phyloP scores from a whole-genome alignment of 768 basidiomycete genomes.

The Leccinum incarnatum region DNA sequence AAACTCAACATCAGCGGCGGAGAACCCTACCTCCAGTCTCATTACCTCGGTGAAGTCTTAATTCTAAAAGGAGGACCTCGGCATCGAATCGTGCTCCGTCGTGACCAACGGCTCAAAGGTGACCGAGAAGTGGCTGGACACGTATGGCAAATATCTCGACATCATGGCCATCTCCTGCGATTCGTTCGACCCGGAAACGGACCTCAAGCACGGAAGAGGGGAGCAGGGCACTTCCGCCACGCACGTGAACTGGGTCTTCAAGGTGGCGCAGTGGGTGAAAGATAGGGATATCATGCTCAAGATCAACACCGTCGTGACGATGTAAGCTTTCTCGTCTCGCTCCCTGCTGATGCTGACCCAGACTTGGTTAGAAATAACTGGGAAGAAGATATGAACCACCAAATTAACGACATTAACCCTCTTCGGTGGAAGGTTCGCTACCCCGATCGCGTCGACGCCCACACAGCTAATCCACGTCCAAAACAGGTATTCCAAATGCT shows the following conservation, averaged over 20 bases:
- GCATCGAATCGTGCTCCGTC: slow-evolving; percentile 29
- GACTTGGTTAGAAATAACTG: slow-evolving; percentile 27
- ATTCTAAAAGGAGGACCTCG: slow-evolving; percentile 33
- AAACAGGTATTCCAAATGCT: slow-evolving; percentile 31
- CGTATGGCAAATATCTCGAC: slow-evolving; percentile 35
- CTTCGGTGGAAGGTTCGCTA: slow-evolving; percentile 35
- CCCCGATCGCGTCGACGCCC: not conserved
- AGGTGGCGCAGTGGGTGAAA: slow-evolving; percentile 32
- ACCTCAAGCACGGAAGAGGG: slow-evolving; percentile 26
- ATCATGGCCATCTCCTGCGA: slow-evolving; percentile 39
- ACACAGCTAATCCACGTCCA: not conserved
- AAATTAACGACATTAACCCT: slow-evolving; percentile 26
- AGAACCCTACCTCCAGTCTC: slow-evolving; percentile 32
- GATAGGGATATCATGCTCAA: slow-evolving; percentile 32
- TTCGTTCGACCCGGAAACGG: slow-evolving; percentile 32
- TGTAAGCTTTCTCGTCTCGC: slow-evolving; percentile 10
- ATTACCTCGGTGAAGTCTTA: slow-evolving; percentile 34
- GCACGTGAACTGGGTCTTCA: slow-evolving; percentile 29
- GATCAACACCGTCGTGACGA: slow-evolving; percentile 33
- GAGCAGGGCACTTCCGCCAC: slow-evolving; percentile 26
- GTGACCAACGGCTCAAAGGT: slow-evolving; percentile 35
- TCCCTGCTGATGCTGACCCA: not conserved
- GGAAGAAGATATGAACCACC: slow-evolving; percentile 36
- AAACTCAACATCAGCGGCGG: slow-evolving; percentile 36
- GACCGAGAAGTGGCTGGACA: slow-evolving; percentile 36